Base-by-base conservation (phyloP, 495 filamentous ascomycete species). In the Neurospora tetrasperma region DNA sequence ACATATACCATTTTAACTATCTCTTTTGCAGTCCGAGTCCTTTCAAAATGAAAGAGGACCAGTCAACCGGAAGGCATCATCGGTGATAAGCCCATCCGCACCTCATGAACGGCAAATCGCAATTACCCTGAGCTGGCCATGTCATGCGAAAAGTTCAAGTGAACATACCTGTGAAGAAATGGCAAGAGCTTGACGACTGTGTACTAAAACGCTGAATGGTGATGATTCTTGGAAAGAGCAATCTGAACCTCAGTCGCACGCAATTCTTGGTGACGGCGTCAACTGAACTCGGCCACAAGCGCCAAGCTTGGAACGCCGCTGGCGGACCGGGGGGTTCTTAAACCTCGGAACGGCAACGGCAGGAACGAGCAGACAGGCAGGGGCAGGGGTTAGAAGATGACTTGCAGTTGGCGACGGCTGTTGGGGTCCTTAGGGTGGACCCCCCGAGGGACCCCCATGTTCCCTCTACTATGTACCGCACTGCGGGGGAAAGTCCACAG, bases 261-360 rank as follows among this genome's bases (percentile, higher is more conserved):
- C 54, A 66, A 66, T 66, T 38, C 27, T 66, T 66, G 54, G 54
- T 66, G 54, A 66, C 14, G 54, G 54, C 54, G 54, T 66, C 54
- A 66, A 66, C 54, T 39, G 27, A 31, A 66, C 54, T 66, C 27
- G 27, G 14, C 54, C 54, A 62, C 54, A 62, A 62, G 54, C 54
- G 54, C 54, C 27, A 62, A 62, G 54, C 54, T 23, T 62, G 54
- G 54, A 35, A 62, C 48, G 23, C 48, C 23, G 48, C 23, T 23
- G 48, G 48, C 27, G 27, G 54, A 62, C 54, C 39, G 39, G 54
- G 27, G 46, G 27, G 54, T 14, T 27, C 48, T 4, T 43, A 66
- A 73, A 72, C 75, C 75, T 77, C 75, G 75, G 75, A 68, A 72
- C 40, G 38, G 46, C 31, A 70, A 27, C 31, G 41, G 40, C 71